A percentile compares a stretch with the other conserved stretches of the same genome.
These are phyloP conservation scores for Phyllosticta citrichinensis DNA, from an alignment of 2,329 filamentous ascomycete genomes.

Conservation along the genomic window DNA sequence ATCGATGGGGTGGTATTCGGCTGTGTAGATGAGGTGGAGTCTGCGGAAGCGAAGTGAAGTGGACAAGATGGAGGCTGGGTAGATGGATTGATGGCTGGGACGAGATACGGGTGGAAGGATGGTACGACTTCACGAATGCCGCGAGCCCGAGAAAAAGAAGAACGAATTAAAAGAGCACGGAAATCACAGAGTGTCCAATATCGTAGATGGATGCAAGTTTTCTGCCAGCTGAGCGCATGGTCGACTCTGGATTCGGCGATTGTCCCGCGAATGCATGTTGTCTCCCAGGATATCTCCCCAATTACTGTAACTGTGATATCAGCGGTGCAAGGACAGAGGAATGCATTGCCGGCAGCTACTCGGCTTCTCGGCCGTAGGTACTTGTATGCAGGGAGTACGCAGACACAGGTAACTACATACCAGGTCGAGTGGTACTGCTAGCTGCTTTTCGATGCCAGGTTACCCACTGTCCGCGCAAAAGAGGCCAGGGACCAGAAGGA, in stretches of 20 bases:
- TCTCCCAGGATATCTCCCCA: neutral
- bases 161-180: too few relatives aligned
- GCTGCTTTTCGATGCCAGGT: neutral
- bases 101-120: too few relatives aligned
- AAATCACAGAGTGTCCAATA: neutral
- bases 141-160: too few relatives aligned
- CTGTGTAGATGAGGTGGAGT: neutral
- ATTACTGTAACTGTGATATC: neutral
- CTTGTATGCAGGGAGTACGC: neutral
- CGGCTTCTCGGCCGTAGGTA: neutral
- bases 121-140: too few relatives aligned
- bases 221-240: neutral
- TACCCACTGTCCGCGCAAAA: constrained; percentile 36
- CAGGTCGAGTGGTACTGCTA: neutral
- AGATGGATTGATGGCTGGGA: too few relatives aligned
- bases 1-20: too few relatives aligned
- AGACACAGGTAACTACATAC: neutral
- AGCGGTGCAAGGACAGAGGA: neutral
- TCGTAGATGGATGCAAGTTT: neutral
- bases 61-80: neutral
- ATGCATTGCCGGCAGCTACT: neutral
- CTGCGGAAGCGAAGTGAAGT: neutral
- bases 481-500: constrained; percentile 52
- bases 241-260: neutral
- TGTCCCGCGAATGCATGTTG: neutral